Percentiles rank a stretch among this genome's conserved stretches.
Evolutionary conservation across 805 yeast genomes (phyloP).

Genomic region (Metschnikowia bowlesiae): DNA sequence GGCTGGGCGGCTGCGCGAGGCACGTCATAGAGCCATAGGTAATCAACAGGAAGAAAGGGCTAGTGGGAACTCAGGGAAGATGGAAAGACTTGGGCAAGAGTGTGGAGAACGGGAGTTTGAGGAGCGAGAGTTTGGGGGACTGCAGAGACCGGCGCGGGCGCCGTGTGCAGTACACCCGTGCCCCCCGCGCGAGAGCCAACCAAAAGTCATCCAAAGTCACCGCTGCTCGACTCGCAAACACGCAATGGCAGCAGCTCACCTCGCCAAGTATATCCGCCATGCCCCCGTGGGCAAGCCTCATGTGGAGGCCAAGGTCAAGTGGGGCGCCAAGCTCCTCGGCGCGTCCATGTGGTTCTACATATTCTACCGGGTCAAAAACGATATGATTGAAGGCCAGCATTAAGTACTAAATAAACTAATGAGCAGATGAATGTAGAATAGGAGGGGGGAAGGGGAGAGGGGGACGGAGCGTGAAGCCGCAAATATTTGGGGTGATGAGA

Average conservation of each 20-base stretch:
- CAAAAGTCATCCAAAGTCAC: conserved; percentile 6
- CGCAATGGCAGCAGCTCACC: conserved; percentile 42
- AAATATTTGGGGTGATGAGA: neutral
- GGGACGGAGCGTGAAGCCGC: no score
- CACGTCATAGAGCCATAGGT: no score
- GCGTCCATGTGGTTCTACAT: conserved; percentile 91
- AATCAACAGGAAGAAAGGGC: no score
- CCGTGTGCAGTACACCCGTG: conserved; percentile 2
- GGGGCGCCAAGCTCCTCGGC: conserved; percentile 65
- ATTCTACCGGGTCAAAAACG: conserved; percentile 73
- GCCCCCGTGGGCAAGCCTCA: conserved; percentile 66
- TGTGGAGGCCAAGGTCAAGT: conserved; percentile 51
- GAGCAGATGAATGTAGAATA: neutral
- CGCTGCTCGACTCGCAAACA: neutral
- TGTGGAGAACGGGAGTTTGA: neutral
- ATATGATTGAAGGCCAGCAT: conserved; percentile 26
- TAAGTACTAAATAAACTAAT: conserved; percentile 5
- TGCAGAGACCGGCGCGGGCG: no score
- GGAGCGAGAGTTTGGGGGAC: neutral
- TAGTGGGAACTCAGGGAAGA: no score
- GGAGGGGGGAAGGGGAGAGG: neutral
- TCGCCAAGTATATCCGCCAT: conserved; percentile 44
- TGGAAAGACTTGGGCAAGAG: neutral
- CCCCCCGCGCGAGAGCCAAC: conserved; percentile 14
- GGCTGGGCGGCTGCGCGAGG: no score